Evolutionary conservation across 495 filamentous ascomycete genomes (phyloP).

Genomic region (Tuber melanosporum): DNA sequence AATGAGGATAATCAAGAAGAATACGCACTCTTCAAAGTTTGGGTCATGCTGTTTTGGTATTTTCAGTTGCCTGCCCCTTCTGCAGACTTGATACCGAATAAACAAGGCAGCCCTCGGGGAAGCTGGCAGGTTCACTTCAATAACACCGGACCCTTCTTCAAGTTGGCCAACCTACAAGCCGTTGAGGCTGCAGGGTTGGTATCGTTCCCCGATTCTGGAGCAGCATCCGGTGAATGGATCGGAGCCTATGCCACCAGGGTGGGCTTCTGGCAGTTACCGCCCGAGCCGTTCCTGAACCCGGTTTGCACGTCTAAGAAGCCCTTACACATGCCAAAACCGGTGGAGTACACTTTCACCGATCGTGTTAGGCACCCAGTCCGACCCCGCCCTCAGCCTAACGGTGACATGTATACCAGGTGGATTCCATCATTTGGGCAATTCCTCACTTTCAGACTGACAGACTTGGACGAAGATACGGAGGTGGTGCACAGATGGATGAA

Average conservation of each 20-base stretch:
- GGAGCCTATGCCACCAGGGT: conserved; percentile 46
- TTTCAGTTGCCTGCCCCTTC: conserved; percentile 69
- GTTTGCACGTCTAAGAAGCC: not conserved
- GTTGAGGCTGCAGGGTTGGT: conserved; percentile 28
- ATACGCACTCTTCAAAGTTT: conserved; percentile 49
- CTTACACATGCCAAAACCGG: conserved; percentile 22
- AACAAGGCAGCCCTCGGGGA: conserved; percentile 62
- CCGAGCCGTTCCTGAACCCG: conserved; percentile 62
- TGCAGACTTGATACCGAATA: conserved; percentile 19
- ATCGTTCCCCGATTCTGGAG: conserved; percentile 21
- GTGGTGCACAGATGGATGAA: conserved; percentile 86
- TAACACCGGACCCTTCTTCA: conserved; percentile 22
- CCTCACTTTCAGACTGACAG: conserved; percentile 72
- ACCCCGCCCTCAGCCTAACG: conserved; percentile 80
- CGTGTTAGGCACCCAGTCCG: conserved; percentile 78
- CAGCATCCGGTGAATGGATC: conserved; percentile 10
- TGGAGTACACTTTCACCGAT: conserved; percentile 59
- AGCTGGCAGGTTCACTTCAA: conserved; percentile 86
- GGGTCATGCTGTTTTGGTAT: conserved; percentile 93
- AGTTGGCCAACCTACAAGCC: conserved; percentile 17
- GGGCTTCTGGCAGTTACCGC: conserved; percentile 88
- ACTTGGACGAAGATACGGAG: conserved; percentile 54
- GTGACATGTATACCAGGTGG: conserved; percentile 83
- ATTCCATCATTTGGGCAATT: conserved; percentile 76
- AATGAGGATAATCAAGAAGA: conserved; percentile 11